These are phyloP conservation scores for Inga laurina DNA, from an alignment of 306 rosid genomes.

Conservation along the genomic window DNA sequence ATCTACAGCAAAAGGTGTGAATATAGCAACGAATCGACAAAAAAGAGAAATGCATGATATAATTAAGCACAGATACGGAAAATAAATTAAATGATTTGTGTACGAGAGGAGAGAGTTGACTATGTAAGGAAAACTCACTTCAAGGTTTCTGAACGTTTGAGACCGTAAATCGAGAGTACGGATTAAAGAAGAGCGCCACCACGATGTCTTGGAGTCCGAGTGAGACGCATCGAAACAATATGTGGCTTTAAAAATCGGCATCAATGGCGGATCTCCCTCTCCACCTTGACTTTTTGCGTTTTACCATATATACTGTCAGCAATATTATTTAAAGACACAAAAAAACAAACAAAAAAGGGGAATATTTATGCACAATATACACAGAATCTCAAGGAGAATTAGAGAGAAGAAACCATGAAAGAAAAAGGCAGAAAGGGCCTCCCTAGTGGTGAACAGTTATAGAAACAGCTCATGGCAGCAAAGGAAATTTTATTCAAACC, in stretches of 20 bases:
- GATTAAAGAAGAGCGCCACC: constrained; percentile 37
- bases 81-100: neutral
- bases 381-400: neutral
- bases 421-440: neutral
- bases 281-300: constrained; percentile 17
- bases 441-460: neutral
- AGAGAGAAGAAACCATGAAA: neutral
- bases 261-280: constrained; percentile 50
- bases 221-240: constrained; percentile 34
- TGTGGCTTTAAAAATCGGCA: constrained; percentile 6
- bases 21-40: neutral
- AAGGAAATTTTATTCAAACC: too few species aligned
- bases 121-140: constrained; percentile 44
- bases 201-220: constrained; percentile 30
- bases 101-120: neutral
- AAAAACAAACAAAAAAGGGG: neutral
- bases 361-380: neutral
- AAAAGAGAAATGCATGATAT: neutral
- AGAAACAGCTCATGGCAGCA: neutral
- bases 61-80: neutral
- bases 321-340: neutral
- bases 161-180: constrained; percentile 31
- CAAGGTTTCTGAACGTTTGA: constrained; percentile 50
- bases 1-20: neutral
- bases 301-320: neutral